Evolutionary conservation across 177 flowering plant genomes (phyloP).

Genomic region (Vitis hybrid): DNA sequence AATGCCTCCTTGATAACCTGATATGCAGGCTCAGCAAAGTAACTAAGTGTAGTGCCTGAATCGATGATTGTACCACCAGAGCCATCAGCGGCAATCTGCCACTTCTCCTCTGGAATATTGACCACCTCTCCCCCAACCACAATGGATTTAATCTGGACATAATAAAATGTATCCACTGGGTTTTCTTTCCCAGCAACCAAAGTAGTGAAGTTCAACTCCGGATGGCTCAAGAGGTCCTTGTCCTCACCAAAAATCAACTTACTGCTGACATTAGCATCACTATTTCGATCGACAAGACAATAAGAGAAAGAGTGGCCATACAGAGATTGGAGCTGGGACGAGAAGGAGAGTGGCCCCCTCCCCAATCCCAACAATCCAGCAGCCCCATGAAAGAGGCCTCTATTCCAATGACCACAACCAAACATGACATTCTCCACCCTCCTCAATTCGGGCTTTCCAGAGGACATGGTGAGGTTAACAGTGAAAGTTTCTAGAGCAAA

Average conservation of each 20-base stretch:
- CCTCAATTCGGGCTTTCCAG: slow-evolving; percentile 43
- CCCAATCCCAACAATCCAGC: slow-evolving; percentile 92
- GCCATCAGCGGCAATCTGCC: slow-evolving; percentile 58
- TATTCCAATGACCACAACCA: slow-evolving; percentile 98
- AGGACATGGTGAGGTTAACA: slow-evolving; percentile 57
- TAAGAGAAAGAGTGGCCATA: slow-evolving; percentile 93
- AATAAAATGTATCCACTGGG: slow-evolving; percentile 70
- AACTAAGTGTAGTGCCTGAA: slow-evolving; percentile 89
- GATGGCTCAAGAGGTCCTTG: slow-evolving; percentile 45
- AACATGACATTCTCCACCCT: slow-evolving; percentile 82
- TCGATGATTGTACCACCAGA: slow-evolving; percentile 85
- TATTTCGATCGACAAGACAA: slow-evolving; percentile 83
- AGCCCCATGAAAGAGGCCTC: slow-evolving; percentile 93
- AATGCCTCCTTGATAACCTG: slow-evolving; percentile 66
- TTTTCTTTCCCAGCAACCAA: slow-evolving; percentile 57
- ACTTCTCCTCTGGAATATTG: slow-evolving; percentile 66
- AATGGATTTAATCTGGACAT: slow-evolving; percentile 35
- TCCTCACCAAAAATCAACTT: slow-evolving; percentile 89
- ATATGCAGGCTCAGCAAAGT: slow-evolving; percentile 82
- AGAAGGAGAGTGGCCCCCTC: slow-evolving; percentile 82
- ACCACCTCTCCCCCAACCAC: slow-evolving; percentile 68
- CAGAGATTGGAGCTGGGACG: slow-evolving; percentile 76
- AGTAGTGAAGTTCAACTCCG: slow-evolving; percentile 69
- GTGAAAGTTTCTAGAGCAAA: slow-evolving; percentile 84
- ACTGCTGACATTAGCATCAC: slow-evolving; percentile 75